A percentile compares a stretch with the other conserved stretches of the same genome.
phyloP scores from a whole-genome alignment of 371 early-diverging fungal genomes.

The Circinella minor region DNA sequence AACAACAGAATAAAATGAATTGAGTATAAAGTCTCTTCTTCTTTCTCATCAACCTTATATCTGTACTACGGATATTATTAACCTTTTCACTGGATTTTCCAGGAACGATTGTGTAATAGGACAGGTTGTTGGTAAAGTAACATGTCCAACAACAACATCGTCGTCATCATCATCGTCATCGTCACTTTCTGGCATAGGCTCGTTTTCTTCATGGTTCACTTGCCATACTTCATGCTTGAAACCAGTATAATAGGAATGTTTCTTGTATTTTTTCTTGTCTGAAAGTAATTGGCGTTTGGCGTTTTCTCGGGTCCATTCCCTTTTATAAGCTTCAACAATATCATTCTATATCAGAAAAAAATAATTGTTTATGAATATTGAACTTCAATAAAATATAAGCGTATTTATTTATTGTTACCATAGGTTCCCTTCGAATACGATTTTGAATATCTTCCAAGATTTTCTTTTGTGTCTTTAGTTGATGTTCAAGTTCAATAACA shows the following conservation, averaged over 20 bases:
- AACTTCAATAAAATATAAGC: too few relatives aligned
- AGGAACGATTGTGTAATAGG: neutral
- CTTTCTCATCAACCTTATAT: too few relatives aligned
- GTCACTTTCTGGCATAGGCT: neutral
- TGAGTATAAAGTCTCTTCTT: neutral
- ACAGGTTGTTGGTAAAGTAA: neutral
- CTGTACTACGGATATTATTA: too few relatives aligned
- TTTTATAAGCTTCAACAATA: neutral
- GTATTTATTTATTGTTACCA: neutral
- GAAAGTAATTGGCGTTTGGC: neutral
- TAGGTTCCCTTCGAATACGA: neutral
- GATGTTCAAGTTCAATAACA: conserved; percentile 2
- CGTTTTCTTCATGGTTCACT: neutral
- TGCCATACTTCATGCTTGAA: neutral
- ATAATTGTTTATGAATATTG: neutral
- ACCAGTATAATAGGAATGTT: neutral
- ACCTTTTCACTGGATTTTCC: conserved; percentile 1
- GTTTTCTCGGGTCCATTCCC: neutral
- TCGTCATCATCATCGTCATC: conserved; percentile 2
- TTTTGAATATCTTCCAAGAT: neutral
- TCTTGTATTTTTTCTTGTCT: neutral
- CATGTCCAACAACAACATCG: neutral
- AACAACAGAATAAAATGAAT: neutral
- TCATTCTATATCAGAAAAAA: neutral
- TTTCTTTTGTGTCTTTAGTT: neutral